A percentile compares a stretch with the other conserved stretches of the same genome.
Conservation (phyloP, 164 flowering plant genomes). For the Stephania japonica region DNA sequence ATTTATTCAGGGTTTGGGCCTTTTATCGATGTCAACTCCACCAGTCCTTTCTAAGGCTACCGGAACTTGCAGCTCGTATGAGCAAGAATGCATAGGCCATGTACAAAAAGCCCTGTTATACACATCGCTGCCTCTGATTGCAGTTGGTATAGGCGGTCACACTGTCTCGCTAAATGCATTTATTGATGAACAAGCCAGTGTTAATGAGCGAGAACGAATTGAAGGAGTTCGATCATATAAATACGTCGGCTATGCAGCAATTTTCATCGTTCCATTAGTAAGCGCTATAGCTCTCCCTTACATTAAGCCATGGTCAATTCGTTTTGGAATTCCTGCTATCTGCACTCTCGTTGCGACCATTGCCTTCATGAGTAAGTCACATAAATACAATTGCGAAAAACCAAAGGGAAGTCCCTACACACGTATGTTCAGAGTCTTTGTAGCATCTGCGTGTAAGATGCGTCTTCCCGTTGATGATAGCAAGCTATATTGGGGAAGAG, state of each 20-base stretch:
- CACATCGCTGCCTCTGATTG: conserved; percentile 21
- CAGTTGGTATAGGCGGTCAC: conserved; percentile 34
- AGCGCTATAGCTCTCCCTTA: not conserved
- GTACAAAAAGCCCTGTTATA: conserved; percentile 29
- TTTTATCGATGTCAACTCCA: conserved; percentile 36
- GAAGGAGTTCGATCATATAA: not conserved
- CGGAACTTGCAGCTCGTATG: conserved; percentile 22
- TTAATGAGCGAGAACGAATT: not conserved
- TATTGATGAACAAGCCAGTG: conserved; percentile 9
- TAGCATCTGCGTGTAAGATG: conserved; percentile 27
- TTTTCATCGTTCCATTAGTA: not conserved
- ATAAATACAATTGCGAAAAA: conserved; percentile 7
- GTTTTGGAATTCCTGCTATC: conserved; percentile 37
- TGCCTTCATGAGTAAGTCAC: conserved; percentile 16
- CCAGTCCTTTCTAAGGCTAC: conserved; percentile 21
- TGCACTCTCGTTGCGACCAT: conserved; percentile 18
- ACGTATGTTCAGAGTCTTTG: conserved; percentile 27
- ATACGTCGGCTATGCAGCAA: not conserved
- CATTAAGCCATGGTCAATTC: conserved; percentile 9
- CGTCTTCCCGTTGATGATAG: conserved; percentile 14
- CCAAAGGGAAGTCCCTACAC: conserved; percentile 32
- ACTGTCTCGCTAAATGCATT: conserved; percentile 13
- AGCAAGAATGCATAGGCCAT: conserved; percentile 29
- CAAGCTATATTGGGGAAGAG: conserved; percentile 21
- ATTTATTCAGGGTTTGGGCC: conserved; percentile 28